These are phyloP conservation scores for Phellopilus nigrolimitatus DNA, from an alignment of 1,284 basidiomycete species.

Conservation along the genomic window DNA sequence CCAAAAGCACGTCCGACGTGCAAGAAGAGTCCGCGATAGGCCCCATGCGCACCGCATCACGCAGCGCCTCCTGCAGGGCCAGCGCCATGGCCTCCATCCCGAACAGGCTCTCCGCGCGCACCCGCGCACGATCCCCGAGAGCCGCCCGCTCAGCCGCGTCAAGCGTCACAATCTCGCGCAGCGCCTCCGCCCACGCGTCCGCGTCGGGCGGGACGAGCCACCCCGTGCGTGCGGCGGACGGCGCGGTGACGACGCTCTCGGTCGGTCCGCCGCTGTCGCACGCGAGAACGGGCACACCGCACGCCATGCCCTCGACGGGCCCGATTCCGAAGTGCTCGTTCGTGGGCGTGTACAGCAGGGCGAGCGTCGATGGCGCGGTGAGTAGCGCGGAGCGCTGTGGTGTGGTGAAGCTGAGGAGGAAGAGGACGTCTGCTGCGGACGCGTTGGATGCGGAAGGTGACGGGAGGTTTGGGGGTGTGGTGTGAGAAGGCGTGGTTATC, in stretches of 20 bases:
- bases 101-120: conserved; percentile 55
- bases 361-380: conserved; percentile 56
- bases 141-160: conserved; percentile 38
- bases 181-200: conserved; percentile 63
- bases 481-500: conserved; percentile 34
- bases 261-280: conserved; percentile 89
- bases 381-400: conserved; percentile 76
- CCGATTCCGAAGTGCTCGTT: conserved; percentile 99
- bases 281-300: conserved; percentile 86
- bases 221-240: conserved; percentile 44
- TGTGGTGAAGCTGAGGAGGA: conserved; percentile 85
- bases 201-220: conserved; percentile 67
- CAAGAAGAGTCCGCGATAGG: conserved; percentile 21
- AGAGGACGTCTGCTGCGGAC: conserved; percentile 61
- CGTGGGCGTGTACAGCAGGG: conserved; percentile 87
- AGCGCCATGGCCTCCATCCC: conserved; percentile 62
- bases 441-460: conserved; percentile 32
- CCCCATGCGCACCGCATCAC: conserved; percentile 38
- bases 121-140: conserved; percentile 51
- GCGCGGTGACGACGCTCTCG: conserved; percentile 75
- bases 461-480: conserved; percentile 29
- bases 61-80: conserved; percentile 57
- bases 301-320: conserved; percentile 93
- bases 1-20: conserved; percentile 9
- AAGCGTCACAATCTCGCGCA: conserved; percentile 59